Evolutionary conservation across 768 basidiomycete species (phyloP).

Genomic region (Boletellus ananiceps): DNA sequence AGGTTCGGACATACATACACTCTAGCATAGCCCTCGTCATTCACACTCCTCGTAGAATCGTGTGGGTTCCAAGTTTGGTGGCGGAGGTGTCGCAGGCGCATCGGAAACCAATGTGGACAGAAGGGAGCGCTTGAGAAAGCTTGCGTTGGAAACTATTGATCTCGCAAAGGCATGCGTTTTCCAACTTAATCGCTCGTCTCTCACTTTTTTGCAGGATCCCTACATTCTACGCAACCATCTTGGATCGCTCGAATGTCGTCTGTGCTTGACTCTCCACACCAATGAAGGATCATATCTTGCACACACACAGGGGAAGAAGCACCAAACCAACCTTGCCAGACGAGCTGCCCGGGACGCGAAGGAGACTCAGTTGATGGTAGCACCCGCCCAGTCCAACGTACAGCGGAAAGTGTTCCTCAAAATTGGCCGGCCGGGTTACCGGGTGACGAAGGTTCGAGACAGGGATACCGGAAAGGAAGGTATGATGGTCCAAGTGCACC

Average conservation of each 20-base stretch:
- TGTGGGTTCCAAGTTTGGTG: constrained; percentile 93
- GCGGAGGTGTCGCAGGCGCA: constrained; percentile 92
- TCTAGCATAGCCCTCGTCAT: neutral
- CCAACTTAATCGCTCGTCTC: neutral
- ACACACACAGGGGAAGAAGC: constrained; percentile 99
- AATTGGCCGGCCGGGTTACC: constrained; percentile 92
- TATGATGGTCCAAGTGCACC: constrained; percentile 94
- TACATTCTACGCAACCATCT: constrained; percentile 99
- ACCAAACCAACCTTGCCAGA: constrained; percentile 96
- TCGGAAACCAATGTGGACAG: constrained; percentile 95
- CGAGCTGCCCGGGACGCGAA: constrained; percentile 97
- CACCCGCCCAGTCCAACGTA: constrained; percentile 71
- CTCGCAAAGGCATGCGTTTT: constrained; percentile 74
- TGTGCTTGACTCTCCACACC: constrained; percentile 97
- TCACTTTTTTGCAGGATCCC: constrained; percentile 64
- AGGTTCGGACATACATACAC: constrained; percentile 40
- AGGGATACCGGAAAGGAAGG: constrained; percentile 88
- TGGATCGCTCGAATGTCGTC: constrained; percentile 95
- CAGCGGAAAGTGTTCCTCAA: constrained; percentile 95
- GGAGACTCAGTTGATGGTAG: constrained; percentile 86
- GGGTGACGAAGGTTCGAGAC: constrained; percentile 96
- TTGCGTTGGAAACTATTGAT: constrained; percentile 96
- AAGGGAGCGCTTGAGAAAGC: constrained; percentile 88
- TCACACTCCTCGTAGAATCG: constrained; percentile 61
- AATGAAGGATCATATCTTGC: constrained; percentile 99